These are phyloP conservation scores for Naganishia randhawae DNA, from an alignment of 768 basidiomycete species.

Conservation along the genomic window DNA sequence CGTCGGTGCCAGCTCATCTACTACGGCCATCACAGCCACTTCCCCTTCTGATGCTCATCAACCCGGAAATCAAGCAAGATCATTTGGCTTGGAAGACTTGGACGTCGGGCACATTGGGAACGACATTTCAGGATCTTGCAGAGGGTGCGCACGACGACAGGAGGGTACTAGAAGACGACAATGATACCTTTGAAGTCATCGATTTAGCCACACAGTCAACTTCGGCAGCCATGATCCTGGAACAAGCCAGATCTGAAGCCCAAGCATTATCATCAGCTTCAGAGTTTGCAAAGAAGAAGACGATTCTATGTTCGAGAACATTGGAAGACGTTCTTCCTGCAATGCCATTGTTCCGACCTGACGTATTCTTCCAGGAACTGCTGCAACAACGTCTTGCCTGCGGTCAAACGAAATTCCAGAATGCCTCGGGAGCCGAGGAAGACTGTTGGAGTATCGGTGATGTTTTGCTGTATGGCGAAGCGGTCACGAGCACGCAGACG, in stretches of 20 bases:
- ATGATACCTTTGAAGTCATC: constrained; percentile 56
- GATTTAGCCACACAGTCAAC: neutral
- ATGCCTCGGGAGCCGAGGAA: constrained; percentile 30
- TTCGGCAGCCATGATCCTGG: constrained; percentile 12
- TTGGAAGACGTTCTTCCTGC: constrained; percentile 38
- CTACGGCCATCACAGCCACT: constrained; percentile 54
- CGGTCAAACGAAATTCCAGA: constrained; percentile 29
- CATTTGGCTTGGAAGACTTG: constrained; percentile 27
- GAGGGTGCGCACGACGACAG: neutral
- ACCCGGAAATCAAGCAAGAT: constrained; percentile 47
- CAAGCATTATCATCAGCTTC: constrained; percentile 28
- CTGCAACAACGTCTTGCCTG: constrained; percentile 31
- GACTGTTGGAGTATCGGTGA: constrained; percentile 62
- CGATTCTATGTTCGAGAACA: constrained; percentile 37
- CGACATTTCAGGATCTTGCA: constrained; percentile 24
- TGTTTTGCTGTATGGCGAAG: constrained; percentile 76
- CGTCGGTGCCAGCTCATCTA: constrained; percentile 24
- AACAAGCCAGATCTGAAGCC: constrained; percentile 1
- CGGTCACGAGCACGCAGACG: constrained; percentile 89
- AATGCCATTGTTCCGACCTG: constrained; percentile 72
- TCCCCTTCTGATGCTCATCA: constrained; percentile 56
- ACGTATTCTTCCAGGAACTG: constrained; percentile 61
- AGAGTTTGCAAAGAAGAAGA: constrained; percentile 51
- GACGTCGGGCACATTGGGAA: constrained; percentile 46
- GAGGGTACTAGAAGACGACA: constrained; percentile 59